Conservation (phyloP, 73 alveolate genomes). For the Symbiodinium natans region DNA sequence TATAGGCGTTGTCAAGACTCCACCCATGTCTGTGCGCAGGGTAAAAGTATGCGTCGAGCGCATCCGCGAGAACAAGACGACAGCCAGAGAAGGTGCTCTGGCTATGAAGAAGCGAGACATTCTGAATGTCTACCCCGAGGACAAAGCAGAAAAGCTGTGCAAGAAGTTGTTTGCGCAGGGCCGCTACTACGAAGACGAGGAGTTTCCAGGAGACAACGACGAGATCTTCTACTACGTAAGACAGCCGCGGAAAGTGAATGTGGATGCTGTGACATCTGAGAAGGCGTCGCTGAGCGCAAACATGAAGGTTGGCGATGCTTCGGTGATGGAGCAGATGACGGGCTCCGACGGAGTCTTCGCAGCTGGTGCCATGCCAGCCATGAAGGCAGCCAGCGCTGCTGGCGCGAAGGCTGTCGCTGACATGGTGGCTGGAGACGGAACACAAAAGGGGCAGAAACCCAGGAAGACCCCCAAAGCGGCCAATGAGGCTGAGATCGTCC, state of each 20-base stretch:
- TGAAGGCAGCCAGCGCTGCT: too few relatives aligned
- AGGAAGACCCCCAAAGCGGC: too few relatives aligned
- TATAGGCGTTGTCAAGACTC: too few relatives aligned
- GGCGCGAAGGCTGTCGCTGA: too few relatives aligned
- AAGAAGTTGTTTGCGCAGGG: not conserved
- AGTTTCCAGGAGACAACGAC: constrained; percentile 31
- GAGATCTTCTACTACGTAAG: not conserved
- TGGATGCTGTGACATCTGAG: not conserved
- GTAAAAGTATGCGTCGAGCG: not conserved
- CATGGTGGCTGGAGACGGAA: too few relatives aligned
- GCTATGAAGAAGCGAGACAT: constrained; percentile 15
- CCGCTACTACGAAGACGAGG: constrained; percentile 16
- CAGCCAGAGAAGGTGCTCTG: not conserved
- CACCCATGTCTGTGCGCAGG: too few relatives aligned
- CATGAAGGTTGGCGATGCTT: not conserved
- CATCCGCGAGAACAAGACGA: not conserved
- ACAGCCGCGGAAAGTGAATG: not conserved
- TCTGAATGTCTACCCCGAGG: not conserved
- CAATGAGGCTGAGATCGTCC: too few relatives aligned
- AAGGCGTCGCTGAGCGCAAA: not conserved
- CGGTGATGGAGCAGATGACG: not conserved
- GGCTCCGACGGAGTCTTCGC: too few relatives aligned
- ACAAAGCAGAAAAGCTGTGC: not conserved
- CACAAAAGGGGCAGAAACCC: too few relatives aligned
- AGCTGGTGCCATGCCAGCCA: too few relatives aligned